Evolutionary conservation across 352 stramenopile species (phyloP), one percentile per base, ranked within the genome.

Genomic region (Globisporangium paroecandrum): DNA sequence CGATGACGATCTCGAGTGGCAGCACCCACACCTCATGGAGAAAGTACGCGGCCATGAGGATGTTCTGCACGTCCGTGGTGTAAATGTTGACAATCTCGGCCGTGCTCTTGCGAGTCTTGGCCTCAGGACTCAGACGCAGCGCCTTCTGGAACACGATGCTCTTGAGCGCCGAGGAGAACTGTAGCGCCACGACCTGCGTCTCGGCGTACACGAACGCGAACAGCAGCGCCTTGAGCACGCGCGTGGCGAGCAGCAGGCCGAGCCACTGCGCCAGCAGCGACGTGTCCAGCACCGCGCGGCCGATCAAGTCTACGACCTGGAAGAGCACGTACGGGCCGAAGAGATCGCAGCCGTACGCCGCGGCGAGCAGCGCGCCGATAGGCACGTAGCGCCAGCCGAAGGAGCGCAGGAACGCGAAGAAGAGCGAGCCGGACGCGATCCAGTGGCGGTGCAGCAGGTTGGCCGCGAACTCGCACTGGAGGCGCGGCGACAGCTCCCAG

Each of bases 141-240:
- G 83, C 77, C 68, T 93, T 92, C 68, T 89, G 84, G 68, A 91
- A 89, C 2, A 94, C 75, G 53, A 91, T 68, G 69, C 80, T 89
- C 75, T 91, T 84, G 62, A 94, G 72, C 47, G 78, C 83, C 60
- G 79, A 75, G 20, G 83, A 82, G 55, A 93, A 84, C 62, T 77
- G 76, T 66, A 93, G 62, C 60, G 81, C 85, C 34, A 79, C 76
- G 25, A 87, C 76, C 71, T 91, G 80, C 38, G 85, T 82, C 71
- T 92, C 83, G 1, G 73, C 57, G 58, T 83, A 82, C 24, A 86
- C 84, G 71, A 87, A 89, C 10, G 76, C 71, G 27, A 86, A 86
- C 25, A 92, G 69, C 34, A 93, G 71, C 41, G 82, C 82, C 62
- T 89, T 85, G 58, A 91, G 60, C 34, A 91, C 73, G 8, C 81